phyloP scores from a whole-genome alignment of 2,329 filamentous ascomycete genomes.

The Tothia fuscella region DNA sequence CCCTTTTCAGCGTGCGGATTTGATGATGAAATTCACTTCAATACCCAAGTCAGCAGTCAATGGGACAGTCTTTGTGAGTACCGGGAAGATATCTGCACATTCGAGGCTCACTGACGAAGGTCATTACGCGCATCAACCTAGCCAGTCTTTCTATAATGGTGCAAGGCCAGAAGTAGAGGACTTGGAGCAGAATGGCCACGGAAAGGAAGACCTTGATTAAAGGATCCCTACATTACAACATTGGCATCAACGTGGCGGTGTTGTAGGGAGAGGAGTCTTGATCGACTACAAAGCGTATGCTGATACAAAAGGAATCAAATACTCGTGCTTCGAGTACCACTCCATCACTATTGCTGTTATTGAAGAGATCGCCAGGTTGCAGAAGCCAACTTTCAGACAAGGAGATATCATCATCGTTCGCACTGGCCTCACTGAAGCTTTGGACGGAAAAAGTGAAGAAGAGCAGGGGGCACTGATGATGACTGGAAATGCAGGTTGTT shows the following conservation, averaged over 20 bases:
- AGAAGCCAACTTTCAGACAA: constrained; percentile 41
- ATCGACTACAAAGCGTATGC: constrained; percentile 42
- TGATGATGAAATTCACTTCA: constrained; percentile 42
- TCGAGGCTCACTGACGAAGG: no score
- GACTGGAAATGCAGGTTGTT: constrained; percentile 37
- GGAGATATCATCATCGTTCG: constrained; percentile 43
- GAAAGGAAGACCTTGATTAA: no score
- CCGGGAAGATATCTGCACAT: no score
- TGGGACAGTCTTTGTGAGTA: constrained; percentile 50
- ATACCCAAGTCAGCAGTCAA: constrained; percentile 44
- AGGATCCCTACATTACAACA: no score
- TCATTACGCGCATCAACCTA: constrained; percentile 33
- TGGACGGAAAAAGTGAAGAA: constrained; percentile 28
- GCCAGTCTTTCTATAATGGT: constrained; percentile 40
- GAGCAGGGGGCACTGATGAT: constrained; percentile 25
- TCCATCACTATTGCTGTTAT: constrained; percentile 28
- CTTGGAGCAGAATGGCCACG: no score
- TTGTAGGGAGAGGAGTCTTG: constrained; percentile 43
- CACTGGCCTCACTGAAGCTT: constrained; percentile 32
- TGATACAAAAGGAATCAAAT: constrained; percentile 18
- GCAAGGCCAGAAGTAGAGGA: constrained; percentile 21
- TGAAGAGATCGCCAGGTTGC: constrained; percentile 30
- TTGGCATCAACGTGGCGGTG: no score
- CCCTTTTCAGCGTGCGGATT: constrained; percentile 9
- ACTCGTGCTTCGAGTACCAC: constrained; percentile 24